These are phyloP conservation scores for Wallacemonas sp. DNA, from an alignment of 208 protist species.

Conservation along the genomic window DNA sequence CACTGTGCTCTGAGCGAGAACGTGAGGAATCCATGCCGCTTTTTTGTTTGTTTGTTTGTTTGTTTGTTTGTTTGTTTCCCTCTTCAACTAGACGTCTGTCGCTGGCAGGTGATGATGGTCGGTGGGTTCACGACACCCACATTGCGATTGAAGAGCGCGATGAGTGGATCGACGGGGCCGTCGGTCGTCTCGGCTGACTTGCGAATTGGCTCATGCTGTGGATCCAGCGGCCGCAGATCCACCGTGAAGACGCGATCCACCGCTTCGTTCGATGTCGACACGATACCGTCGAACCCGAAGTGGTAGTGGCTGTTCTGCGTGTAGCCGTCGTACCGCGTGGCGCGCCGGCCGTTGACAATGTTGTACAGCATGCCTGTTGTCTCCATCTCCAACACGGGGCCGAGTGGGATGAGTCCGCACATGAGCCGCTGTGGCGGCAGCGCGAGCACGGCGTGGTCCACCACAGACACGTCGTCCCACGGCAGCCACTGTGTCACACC, in stretches of 20 bases:
- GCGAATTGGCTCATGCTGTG: not conserved
- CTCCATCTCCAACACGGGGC: slow-evolving; percentile 60
- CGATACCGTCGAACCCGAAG: slow-evolving; percentile 57
- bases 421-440: slow-evolving; percentile 18
- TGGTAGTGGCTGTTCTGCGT: slow-evolving; percentile 38
- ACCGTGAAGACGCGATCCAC: slow-evolving; percentile 49
- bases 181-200: not conserved
- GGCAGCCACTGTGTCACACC: slow-evolving; percentile 61
- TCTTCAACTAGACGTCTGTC: no score
- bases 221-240: slow-evolving; percentile 39
- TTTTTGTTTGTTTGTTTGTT: no score
- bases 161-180: not conserved
- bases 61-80: no score
- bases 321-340: slow-evolving; percentile 37
- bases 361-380: slow-evolving; percentile 72
- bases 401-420: slow-evolving; percentile 69
- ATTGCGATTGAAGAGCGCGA: not conserved
- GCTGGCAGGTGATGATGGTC: slow-evolving; percentile 22
- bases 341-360: slow-evolving; percentile 48
- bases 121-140: slow-evolving; percentile 19
- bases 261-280: slow-evolving; percentile 63
- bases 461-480: slow-evolving; percentile 9
- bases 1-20: no score
- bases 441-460: not conserved
- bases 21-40: no score